Conservation (phyloP, 257 asterid genomes). For the Penstemon barbatus region DNA sequence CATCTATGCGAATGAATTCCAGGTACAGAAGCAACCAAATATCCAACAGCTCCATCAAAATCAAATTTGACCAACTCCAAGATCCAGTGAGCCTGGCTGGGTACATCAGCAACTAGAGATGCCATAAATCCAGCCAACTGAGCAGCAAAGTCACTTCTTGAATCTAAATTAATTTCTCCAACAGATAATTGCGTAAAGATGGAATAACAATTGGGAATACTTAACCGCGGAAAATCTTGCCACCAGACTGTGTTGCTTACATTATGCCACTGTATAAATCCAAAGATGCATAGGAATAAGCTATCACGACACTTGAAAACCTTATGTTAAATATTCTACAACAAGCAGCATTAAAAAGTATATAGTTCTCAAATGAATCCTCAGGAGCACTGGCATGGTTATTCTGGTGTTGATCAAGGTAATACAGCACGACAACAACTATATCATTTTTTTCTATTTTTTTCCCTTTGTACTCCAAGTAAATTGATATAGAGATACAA, state of each 20-base stretch:
- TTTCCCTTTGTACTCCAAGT: background rate
- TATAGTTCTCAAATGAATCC: slow-evolving; percentile 5
- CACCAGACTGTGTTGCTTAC: slow-evolving; percentile 94
- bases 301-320: slow-evolving; percentile 6
- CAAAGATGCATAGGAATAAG: slow-evolving; percentile 27
- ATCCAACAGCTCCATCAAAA: slow-evolving; percentile 61
- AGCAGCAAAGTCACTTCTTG: slow-evolving; percentile 72
- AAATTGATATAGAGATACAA: background rate
- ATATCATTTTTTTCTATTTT: background rate
- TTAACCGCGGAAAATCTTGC: slow-evolving; percentile 81
- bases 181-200: slow-evolving; percentile 61
- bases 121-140: slow-evolving; percentile 87
- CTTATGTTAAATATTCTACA: background rate
- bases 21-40: slow-evolving; percentile 81
- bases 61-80: slow-evolving; percentile 69
- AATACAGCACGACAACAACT: slow-evolving; percentile 20
- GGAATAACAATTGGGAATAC: slow-evolving; percentile 52
- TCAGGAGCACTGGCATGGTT: background rate
- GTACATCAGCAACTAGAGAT: slow-evolving; percentile 66
- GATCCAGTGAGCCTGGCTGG: slow-evolving; percentile 83
- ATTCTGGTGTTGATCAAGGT: slow-evolving; percentile 17
- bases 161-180: slow-evolving; percentile 38
- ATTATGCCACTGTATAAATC: slow-evolving; percentile 68
- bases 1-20: slow-evolving; percentile 65
- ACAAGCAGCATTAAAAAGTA: slow-evolving; percentile 13